A percentile compares a stretch with the other conserved stretches of the same genome.
These are phyloP conservation scores for Fusarium oxysporum DNA, from an alignment of 2,329 filamentous ascomycete genomes.

Conservation along the genomic window DNA sequence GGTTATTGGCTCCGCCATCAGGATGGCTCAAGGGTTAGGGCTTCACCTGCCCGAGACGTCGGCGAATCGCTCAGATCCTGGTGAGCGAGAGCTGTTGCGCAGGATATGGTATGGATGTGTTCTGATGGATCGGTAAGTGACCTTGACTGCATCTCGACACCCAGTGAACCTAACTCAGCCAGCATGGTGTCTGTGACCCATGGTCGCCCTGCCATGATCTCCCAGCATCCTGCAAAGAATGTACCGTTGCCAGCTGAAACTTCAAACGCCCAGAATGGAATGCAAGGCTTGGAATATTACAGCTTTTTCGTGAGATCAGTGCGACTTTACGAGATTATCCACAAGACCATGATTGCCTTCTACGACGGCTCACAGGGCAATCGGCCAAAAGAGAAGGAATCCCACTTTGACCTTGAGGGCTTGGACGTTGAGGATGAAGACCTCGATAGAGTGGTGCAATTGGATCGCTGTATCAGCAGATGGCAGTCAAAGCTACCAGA, in stretches of 20 bases:
- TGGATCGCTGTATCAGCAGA: slow-evolving; percentile 48
- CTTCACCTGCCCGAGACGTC: slow-evolving; percentile 57
- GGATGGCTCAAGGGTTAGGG: slow-evolving; percentile 60
- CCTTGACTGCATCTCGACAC: rapidly evolving
- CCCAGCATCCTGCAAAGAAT: slow-evolving; percentile 38
- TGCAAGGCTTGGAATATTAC: slow-evolving; percentile 18
- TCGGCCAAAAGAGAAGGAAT: slow-evolving; percentile 8
- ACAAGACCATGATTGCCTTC: slow-evolving; percentile 46
- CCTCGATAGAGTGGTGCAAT: slow-evolving; percentile 47
- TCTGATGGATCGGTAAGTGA: slow-evolving; percentile 52
- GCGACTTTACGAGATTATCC: slow-evolving; percentile 53
- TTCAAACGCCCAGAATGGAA: not conserved
- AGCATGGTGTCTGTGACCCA: slow-evolving; percentile 53
- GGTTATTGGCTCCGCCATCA: slow-evolving; percentile 58
- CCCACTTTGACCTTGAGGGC: not conserved
- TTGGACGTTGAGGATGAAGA: slow-evolving; percentile 40
- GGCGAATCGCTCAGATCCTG: slow-evolving; percentile 31
- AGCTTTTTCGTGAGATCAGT: slow-evolving; percentile 52
- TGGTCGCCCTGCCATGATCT: slow-evolving; percentile 53
- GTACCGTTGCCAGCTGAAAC: slow-evolving; percentile 45
- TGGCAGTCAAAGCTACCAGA: slow-evolving; percentile 49
- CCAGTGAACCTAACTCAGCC: not conserved
- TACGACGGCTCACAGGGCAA: slow-evolving; percentile 39
- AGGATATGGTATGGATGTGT: slow-evolving; percentile 54
- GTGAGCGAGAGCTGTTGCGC: slow-evolving; percentile 45